phyloP scores from a whole-genome alignment of 257 asterid species.

The Solanum commersonii region DNA sequence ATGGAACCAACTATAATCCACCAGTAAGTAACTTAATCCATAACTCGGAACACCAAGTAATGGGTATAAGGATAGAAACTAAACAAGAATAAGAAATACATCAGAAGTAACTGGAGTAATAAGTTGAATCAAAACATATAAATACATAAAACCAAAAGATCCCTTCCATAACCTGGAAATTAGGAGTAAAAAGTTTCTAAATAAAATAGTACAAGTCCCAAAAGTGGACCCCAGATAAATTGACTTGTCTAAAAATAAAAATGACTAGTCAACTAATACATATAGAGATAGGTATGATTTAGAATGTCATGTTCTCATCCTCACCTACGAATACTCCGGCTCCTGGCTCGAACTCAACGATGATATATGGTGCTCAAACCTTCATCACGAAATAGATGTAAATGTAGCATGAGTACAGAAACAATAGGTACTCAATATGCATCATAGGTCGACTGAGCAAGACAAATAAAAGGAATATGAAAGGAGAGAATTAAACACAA shows the following conservation, averaged over 20 bases:
- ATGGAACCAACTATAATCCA: neutral
- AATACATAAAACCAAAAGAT: too few relatives aligned
- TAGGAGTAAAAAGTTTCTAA: too few relatives aligned
- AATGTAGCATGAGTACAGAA: neutral
- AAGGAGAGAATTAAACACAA: neutral
- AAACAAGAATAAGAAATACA: neutral
- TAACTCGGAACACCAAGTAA: neutral
- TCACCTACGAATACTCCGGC: neutral
- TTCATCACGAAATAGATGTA: neutral
- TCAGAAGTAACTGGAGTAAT: neutral
- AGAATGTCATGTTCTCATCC: neutral
- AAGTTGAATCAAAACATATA: too few relatives aligned
- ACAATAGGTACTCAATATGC: neutral
- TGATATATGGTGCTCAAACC: neutral
- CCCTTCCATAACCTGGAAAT: too few relatives aligned
- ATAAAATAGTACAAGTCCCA: too few relatives aligned
- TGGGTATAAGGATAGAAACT: neutral
- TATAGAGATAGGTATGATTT: neutral
- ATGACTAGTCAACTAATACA: neutral
- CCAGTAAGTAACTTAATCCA: neutral
- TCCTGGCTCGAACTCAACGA: fast-evolving
- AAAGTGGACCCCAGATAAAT: neutral
- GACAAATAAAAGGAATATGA: neutral
- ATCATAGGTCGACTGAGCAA: too few relatives aligned
- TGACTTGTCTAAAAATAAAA: neutral